Base-by-base conservation (phyloP, 805 yeast species). In the Ascoidea tarda region DNA sequence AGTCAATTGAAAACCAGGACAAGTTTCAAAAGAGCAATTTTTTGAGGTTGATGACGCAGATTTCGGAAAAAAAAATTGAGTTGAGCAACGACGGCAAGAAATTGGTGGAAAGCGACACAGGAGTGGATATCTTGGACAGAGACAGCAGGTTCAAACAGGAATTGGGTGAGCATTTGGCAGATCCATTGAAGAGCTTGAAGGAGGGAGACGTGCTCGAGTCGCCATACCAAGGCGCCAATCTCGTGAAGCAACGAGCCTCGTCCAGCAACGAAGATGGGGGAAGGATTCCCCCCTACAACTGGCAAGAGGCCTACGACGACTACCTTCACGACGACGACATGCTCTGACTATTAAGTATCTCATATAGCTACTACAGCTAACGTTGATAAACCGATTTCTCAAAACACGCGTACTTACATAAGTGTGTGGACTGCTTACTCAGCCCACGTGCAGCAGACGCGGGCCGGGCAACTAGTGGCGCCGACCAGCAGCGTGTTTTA, bases 11-110 rank as follows among this genome's bases (percentile, higher is more conserved):
- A 38, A 38, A 38, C 14, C 8, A 38, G 14, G 44, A 38, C 8
- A 73, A 73, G 55, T 71, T 73, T 57, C 63, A 66, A 57, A 66
- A 69, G 50, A 69, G 74, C 6, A 63, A 63, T 16, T 73, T 73
- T 52, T 58, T 73, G 52, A 69, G 69, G 52, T 59, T 73, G 38
- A 73, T 73, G 77, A 58, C 64, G 42, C 60, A 56, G 55, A 69
- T 73, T 6, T 65, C 72, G 16, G 62, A 61, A 12, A 64, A 72
- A 49, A 62, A 70, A 55, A 71, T 73, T 47, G 73, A 69, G 52
- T 57, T 73, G 5, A 62, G 63, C 49, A 55, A 59, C 14, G 58
- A 60, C 2, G 69, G 70, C n/a, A 67, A 69, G 52, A 67, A 64
- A 53, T 65, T 73, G 32, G 63, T 71, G 48, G 67, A 67, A 49